A percentile compares a stretch with the other conserved stretches of the same genome.
phyloP scores from a whole-genome alignment of 352 stramenopile species.

The Phytophthora europaea region DNA sequence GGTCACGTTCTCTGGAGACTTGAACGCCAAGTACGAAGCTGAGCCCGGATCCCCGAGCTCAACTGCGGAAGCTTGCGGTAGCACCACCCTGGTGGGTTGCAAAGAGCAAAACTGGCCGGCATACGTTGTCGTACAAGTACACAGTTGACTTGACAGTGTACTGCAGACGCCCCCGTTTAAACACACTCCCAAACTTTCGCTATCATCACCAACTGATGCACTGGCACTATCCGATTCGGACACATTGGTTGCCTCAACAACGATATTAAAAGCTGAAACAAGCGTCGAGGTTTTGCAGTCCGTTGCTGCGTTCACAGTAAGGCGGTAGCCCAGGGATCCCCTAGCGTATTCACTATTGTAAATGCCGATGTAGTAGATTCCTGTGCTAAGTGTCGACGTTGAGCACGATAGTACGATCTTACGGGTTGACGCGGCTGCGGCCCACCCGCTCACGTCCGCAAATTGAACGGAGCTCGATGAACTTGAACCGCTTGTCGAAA shows the following conservation, averaged over 20 bases:
- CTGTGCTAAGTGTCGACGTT: conserved; percentile 72
- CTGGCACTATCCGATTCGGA: conserved; percentile 15
- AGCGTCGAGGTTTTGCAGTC: conserved; percentile 47
- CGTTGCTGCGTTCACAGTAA: conserved; percentile 63
- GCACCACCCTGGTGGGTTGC: conserved; percentile 18
- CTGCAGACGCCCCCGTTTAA: conserved; percentile 61
- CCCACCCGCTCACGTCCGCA: conserved; percentile 62
- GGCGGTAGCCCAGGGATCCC: conserved; percentile 51
- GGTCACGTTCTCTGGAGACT: conserved; percentile 27
- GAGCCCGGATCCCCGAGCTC: neutral
- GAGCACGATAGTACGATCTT: conserved; percentile 72
- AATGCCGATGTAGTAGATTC: conserved; percentile 80
- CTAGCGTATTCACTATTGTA: conserved; percentile 79
- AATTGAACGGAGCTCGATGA: conserved; percentile 62
- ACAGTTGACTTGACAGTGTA: conserved; percentile 57
- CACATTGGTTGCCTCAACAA: conserved; percentile 15
- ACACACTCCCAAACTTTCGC: conserved; percentile 46
- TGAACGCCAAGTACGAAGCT: conserved; percentile 41
- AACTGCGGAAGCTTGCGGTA: conserved; percentile 15
- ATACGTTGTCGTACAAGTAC: conserved; percentile 44
- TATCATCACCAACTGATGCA: conserved; percentile 5
- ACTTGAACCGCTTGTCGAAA: conserved; percentile 21
- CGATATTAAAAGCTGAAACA: conserved; percentile 20
- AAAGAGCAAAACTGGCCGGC: conserved; percentile 63
- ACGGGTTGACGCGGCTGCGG: conserved; percentile 40